Evolutionary conservation across 805 yeast genomes (phyloP).

Genomic region (Zygoascus flipseniorum): DNA sequence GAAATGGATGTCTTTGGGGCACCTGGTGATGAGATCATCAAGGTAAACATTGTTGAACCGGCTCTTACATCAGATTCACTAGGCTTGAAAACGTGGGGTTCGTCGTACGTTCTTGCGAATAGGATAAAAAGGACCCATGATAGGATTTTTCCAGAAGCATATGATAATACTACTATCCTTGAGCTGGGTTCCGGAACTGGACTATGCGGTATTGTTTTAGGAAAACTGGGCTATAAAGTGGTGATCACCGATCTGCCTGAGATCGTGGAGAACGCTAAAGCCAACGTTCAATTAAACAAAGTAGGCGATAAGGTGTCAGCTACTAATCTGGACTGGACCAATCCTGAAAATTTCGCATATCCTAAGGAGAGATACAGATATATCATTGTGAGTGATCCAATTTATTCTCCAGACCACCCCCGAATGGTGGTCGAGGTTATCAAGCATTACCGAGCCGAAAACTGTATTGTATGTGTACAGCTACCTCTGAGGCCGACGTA

Average conservation of each 20-base stretch:
- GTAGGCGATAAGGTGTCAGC: conserved; percentile 24
- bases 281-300: conserved; percentile 49
- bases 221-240: conserved; percentile 41
- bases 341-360: conserved; percentile 34
- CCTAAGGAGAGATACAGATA: conserved; percentile 39
- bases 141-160: conserved; percentile 7
- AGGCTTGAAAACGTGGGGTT: conserved; percentile 96
- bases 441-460: conserved; percentile 33
- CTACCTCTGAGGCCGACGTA: conserved; percentile 66
- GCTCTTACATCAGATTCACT: conserved; percentile 77
- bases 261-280: conserved; percentile 57
- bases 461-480: conserved; percentile 51
- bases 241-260: conserved; percentile 71
- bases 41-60: conserved; percentile 55
- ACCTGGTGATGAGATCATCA: not conserved
- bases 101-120: conserved; percentile 62
- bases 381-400: conserved; percentile 76
- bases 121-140: conserved; percentile 29
- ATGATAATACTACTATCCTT: conserved; percentile 19
- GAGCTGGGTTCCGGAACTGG: conserved; percentile 98
- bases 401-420: conserved; percentile 80
- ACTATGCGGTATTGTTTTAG: conserved; percentile 67
- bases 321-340: conserved; percentile 69
- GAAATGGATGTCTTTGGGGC: conserved; percentile 30
- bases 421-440: conserved; percentile 58